Percentiles rank a stretch among this genome's conserved stretches.
Conservation (phyloP, 2,329 filamentous ascomycete species). For the Trichophyton rubrum region DNA sequence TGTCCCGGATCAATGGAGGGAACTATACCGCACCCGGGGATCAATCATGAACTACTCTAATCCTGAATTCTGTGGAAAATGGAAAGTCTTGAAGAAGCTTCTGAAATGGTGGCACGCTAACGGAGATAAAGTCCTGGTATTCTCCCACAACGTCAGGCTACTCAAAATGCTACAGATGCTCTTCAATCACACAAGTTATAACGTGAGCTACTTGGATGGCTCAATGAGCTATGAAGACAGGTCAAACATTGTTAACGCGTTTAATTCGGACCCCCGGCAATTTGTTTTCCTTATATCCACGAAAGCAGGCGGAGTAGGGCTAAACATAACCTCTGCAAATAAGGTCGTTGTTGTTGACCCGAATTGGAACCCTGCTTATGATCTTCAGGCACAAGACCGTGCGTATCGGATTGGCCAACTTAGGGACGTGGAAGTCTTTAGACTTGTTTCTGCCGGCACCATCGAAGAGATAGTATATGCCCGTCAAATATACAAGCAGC, state of each 20-base stretch:
- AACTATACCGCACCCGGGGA: conserved; percentile 62
- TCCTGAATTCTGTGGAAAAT: conserved; percentile 90
- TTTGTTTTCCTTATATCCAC: conserved; percentile 97
- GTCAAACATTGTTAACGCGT: conserved; percentile 70
- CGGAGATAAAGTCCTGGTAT: conserved; percentile 89
- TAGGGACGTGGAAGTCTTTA: conserved; percentile 88
- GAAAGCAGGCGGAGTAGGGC: conserved; percentile 77
- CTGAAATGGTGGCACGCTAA: conserved; percentile 80
- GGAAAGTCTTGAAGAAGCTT: conserved; percentile 78
- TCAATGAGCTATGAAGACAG: conserved; percentile 72
- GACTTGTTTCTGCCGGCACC: conserved; percentile 78
- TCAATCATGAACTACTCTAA: conserved; percentile 71
- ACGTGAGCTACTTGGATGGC: conserved; percentile 81
- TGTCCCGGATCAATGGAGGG: conserved; percentile 60
- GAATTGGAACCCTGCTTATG: conserved; percentile 93
- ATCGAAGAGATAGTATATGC: conserved; percentile 97
- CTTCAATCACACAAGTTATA: conserved; percentile 80
- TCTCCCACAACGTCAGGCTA: conserved; percentile 80
- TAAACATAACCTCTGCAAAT: conserved; percentile 96
- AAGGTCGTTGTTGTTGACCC: conserved; percentile 96
- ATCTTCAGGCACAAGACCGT: conserved; percentile 89
- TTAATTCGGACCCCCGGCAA: conserved; percentile 73
- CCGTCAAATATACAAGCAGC: conserved; percentile 95
- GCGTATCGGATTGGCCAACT: conserved; percentile 92
- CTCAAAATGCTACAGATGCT: conserved; percentile 73